Evolutionary conservation across 345 rosid species (phyloP), one percentile per base, ranked within the genome.

Genomic region (Streptanthus diversifolius): DNA sequence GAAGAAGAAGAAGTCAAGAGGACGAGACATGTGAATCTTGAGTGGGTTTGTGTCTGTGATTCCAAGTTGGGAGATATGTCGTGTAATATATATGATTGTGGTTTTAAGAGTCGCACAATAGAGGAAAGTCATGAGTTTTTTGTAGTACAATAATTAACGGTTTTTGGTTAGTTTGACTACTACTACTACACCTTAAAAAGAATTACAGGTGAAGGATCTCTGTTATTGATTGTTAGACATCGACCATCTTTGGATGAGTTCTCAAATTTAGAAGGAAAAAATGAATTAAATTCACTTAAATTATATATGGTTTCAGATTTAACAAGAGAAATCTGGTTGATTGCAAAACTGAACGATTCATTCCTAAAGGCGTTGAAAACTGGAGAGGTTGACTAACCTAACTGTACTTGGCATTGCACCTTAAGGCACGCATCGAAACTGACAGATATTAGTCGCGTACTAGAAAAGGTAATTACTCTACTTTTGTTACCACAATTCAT

Each of bases 1-100:
- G 75, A 85, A 80, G n/a, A 35, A 67, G 40, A 48, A 48, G 51
- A 81, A 68, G 69, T 76, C 24, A 53, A 82, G 70, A 41, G 66
- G 68, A 51, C 87, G 86, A 75, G 80, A 73, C 83, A 86, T 55
- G 17, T 21, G 35, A 37, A 70, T 47, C 17, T 25, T 10, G 1
- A 36, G 49, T 59, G 58, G 25, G 21, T 27, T 59, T 68, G 62
- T 39, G 72, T 59, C 43, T 41, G 61, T 27, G 40, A 60, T 60
- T 41, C 17, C 1, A 68, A 68, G 54, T 52, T 39, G 8, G 35
- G 47, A 43, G 70, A 68, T 68, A 39, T 67, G 44, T 39, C 11
- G 33, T 39, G 41, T 21, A 8, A 12, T 65, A 58, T 65, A 58
- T 30, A 53, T 39, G 21, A 53, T n/a, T 25, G 69, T 41, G 30